Percentiles rank a stretch among this genome's conserved stretches.
Evolutionary conservation across 1,284 basidiomycete genomes (phyloP).

Genomic region (Fistulinella cinereoalba): DNA sequence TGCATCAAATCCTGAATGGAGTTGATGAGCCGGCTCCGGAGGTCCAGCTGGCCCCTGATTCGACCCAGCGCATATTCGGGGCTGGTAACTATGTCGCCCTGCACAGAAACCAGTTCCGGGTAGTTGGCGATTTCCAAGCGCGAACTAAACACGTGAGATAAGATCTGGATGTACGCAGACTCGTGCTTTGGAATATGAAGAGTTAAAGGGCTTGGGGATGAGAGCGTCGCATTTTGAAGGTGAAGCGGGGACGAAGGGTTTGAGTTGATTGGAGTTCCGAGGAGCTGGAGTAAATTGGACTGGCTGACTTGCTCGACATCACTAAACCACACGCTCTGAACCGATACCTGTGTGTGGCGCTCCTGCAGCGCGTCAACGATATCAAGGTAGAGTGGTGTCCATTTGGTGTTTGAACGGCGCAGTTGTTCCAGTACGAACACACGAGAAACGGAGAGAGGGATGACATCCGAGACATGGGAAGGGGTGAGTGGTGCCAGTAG

Average conservation of each 20-base stretch:
- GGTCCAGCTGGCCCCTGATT: slow-evolving; percentile 77
- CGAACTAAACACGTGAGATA: slow-evolving; percentile 80
- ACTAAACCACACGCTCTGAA: slow-evolving; percentile 65
- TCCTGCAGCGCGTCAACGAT: slow-evolving; percentile 73
- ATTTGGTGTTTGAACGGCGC: slow-evolving; percentile 75
- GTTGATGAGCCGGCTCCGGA: slow-evolving; percentile 61
- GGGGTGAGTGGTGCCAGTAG: slow-evolving; percentile 76
- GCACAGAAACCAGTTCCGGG: slow-evolving; percentile 65
- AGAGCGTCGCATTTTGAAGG: slow-evolving; percentile 39
- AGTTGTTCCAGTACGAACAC: slow-evolving; percentile 87
- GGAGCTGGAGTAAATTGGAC: slow-evolving; percentile 47
- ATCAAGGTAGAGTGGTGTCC: slow-evolving; percentile 87
- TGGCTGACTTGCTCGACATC: slow-evolving; percentile 43
- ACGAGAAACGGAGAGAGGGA: slow-evolving; percentile 65
- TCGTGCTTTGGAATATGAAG: slow-evolving; percentile 86
- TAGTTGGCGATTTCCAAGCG: slow-evolving; percentile 86
- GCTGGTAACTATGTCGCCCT: slow-evolving; percentile 74
- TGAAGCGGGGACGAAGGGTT: slow-evolving; percentile 43
- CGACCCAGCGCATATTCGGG: slow-evolving; percentile 95
- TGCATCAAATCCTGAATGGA: slow-evolving; percentile 62
- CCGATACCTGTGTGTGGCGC: slow-evolving; percentile 48
- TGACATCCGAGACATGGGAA: slow-evolving; percentile 58
- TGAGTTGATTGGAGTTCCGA: slow-evolving; percentile 40
- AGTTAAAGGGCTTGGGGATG: slow-evolving; percentile 23
- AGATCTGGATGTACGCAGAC: slow-evolving; percentile 86